phyloP scores from a whole-genome alignment of 331 rosid genomes.

The Erythrophleum ivorense region DNA sequence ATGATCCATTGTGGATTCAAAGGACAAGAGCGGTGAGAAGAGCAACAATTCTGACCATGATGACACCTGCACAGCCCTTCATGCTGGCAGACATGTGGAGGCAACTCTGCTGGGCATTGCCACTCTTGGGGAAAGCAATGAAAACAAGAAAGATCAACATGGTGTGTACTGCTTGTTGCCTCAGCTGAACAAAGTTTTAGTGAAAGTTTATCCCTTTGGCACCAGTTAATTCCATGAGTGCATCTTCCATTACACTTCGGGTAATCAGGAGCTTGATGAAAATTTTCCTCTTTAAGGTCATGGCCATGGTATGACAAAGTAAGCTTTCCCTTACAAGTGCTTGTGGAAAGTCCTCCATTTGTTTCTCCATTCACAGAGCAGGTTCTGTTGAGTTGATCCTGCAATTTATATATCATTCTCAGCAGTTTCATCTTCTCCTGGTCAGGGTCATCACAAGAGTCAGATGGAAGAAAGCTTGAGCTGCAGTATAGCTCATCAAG shows the following conservation, averaged over 20 bases:
- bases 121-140: conserved; percentile 53
- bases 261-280: conserved; percentile 49
- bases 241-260: conserved; percentile 50
- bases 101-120: conserved; percentile 65
- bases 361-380: conserved; percentile 44
- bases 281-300: conserved; percentile 51
- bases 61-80: conserved; percentile 46
- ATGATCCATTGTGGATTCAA: conserved; percentile 55
- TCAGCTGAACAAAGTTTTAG: conserved; percentile 57
- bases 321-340: conserved; percentile 41
- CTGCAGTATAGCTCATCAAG: conserved; percentile 50
- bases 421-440: conserved; percentile 71
- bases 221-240: conserved; percentile 46
- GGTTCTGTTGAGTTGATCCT: conserved; percentile 65
- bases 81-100: conserved; percentile 48
- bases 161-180: conserved; percentile 58
- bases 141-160: conserved; percentile 51
- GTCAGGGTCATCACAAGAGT: conserved; percentile 55
- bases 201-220: conserved; percentile 44
- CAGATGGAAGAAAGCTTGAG: conserved; percentile 62
- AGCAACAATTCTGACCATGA: conserved; percentile 51
- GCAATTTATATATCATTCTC: conserved; percentile 76
- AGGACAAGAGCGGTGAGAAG: conserved; percentile 52
- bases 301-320: conserved; percentile 44
- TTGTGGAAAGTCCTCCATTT: conserved; percentile 43